A percentile compares a stretch with the other conserved stretches of the same genome.
Conservation (phyloP, 352 stramenopile species). For the Hyphochytrium catenoides region DNA sequence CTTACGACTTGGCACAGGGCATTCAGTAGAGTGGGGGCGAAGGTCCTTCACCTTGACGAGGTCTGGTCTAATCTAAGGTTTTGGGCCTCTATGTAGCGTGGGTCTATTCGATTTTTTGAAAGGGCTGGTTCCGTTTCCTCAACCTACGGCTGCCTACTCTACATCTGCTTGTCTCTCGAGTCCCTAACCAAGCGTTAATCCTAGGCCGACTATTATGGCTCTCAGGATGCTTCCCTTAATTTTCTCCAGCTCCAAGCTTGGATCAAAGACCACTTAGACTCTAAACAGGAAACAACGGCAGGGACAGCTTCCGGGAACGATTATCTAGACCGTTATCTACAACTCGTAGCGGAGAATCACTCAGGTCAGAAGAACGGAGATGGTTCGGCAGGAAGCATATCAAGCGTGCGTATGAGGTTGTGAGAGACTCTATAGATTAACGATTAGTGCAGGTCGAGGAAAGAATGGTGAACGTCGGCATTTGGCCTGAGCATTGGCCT, state of each 20-base stretch:
- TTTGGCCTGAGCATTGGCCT: no score
- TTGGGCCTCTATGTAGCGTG: slow-evolving; percentile 1
- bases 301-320: neutral
- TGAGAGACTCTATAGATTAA: neutral
- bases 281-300: neutral
- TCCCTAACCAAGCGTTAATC: neutral
- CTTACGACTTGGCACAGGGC: no score
- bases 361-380: slow-evolving; percentile 1
- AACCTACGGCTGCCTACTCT: slow-evolving; percentile 24
- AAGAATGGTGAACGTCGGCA: no score
- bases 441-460: no score
- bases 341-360: slow-evolving; percentile 9
- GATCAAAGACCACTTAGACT: no score
- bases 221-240: slow-evolving; percentile 40
- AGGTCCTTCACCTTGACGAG: neutral
- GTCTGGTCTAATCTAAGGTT: neutral
- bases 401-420: neutral
- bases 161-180: neutral
- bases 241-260: slow-evolving; percentile 27
- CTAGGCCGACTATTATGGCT: slow-evolving; percentile 55
- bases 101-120: slow-evolving; percentile 8
- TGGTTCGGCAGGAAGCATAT: slow-evolving; percentile 1
- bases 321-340: slow-evolving; percentile 14
- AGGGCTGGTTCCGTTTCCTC: slow-evolving; percentile 27
- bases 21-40: slow-evolving; percentile 2